Conservation (phyloP, 2,329 filamentous ascomycete species). For the Calonectria crousiana region DNA sequence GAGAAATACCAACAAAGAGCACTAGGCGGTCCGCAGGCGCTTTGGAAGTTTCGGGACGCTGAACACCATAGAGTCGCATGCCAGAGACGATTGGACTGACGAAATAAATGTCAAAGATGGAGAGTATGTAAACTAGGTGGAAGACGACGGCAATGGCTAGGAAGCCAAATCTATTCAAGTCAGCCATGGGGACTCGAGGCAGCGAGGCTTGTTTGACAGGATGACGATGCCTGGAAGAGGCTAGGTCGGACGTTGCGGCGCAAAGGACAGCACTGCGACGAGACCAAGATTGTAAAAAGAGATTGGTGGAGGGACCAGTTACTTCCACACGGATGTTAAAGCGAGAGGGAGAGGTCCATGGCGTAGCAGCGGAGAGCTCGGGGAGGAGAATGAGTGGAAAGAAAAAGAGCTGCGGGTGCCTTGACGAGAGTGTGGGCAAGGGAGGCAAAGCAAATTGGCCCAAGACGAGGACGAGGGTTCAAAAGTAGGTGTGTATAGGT, state of each 20-base stretch:
- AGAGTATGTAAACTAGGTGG: conserved; percentile 92
- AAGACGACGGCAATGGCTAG: conserved; percentile 90
- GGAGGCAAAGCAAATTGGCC: neutral
- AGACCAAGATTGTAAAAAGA: conserved; percentile 6
- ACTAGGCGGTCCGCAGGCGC: conserved; percentile 91
- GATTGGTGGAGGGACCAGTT: conserved; percentile 11
- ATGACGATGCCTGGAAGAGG: conserved; percentile 8
- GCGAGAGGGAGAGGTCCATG: conserved; percentile 25
- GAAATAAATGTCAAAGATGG: conserved; percentile 99
- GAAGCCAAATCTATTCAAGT: conserved; percentile 79
- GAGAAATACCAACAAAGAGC: conserved; percentile 83
- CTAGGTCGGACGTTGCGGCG: conserved; percentile 5
- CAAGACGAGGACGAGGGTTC: neutral
- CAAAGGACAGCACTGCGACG: neutral
- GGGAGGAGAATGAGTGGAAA: neutral
- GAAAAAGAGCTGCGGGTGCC: neutral
- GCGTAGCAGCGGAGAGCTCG: conserved; percentile 1
- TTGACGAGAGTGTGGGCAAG: neutral
- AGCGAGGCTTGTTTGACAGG: neutral
- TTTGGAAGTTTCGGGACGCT: conserved; percentile 68
- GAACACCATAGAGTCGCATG: conserved; percentile 85
- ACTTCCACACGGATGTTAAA: conserved; percentile 18
- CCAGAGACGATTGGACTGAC: conserved; percentile 97
- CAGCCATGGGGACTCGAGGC: conserved; percentile 60
- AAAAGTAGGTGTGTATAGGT: conserved; percentile 3